Evolutionary conservation across 2,329 filamentous ascomycete genomes (phyloP), one percentile per base, ranked within the genome.

Genomic region (Neofusicoccum umdonicola): DNA sequence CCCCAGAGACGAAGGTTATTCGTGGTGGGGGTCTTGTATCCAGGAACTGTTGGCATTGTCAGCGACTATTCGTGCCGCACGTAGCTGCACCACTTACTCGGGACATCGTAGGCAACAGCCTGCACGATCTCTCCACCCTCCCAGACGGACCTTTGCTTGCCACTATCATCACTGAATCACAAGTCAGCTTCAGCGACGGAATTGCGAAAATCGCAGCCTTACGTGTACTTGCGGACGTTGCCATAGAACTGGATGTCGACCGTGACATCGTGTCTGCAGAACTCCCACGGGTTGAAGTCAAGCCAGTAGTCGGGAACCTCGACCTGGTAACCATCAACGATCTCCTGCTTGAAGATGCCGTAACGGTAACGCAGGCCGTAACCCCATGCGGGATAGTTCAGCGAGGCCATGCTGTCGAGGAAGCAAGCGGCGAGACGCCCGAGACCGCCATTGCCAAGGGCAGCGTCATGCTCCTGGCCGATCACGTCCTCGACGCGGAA

Each of bases 251-350:
- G 93, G 66, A 99, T 92, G 79, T 98, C 92, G 27, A 99, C 93
- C 1, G 90, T 93, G 67, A 99, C 91, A 75, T 99, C 95, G 77
- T 97, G 92, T 69, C 95, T 87, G 47, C 93, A 93, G 73, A 98
- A 99, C 77, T 99, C 95, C 95, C 95, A 99, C 0, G 95, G 95
- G 79, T 99, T 99, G 80, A 98, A 97, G 77, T 98, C 95, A 62
- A 99, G 87, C 95, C 95, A 99, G 81, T 99, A 98, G 77, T 99
- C 95, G 19, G 95, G 95, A 66, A 98, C 91, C 76, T 99, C 95
- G 68, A 99, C 93, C 79, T 99, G 95, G 77, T 97, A 99, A 65
- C 95, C 95, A 73, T 98, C 91, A 66, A 97, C 89, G 72, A 99
- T 98, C 82, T 98, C 95, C 82, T 99, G 95, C 83, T 98, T 98